Evolutionary conservation across 148 eudicot genomes (phyloP), one percentile per base, ranked within the genome.

Genomic region (Polygonum maritimum): DNA sequence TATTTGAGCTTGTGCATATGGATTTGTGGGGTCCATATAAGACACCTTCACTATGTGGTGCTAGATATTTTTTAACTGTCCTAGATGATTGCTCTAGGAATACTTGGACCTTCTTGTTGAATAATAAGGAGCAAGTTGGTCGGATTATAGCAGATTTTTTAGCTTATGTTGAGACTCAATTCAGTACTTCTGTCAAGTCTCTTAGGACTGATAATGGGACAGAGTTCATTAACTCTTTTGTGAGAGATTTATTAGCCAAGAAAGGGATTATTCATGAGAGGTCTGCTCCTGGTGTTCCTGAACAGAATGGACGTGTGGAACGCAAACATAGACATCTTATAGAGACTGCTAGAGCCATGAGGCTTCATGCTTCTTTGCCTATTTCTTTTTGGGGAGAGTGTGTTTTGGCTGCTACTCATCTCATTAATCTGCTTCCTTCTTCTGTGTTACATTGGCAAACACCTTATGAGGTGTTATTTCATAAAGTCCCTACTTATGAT

Each of bases 321-420:
- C 51, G 75, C 10, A 77, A 70, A 0, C 79, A 77, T 70, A 21
- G 52, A 0, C 69, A 71, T 13, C 5, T 77, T 4, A 2, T 71
- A 1, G 79, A 77, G 21, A 49, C 51, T 11, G 40, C 74, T 18
- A 7, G 69, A 18, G 65, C 75, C 4, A 16, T 77, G 1, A 38
- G 38, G 2, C 2, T 70, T 0, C 67, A 70, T 69, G 75, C 31
- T 2, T 0, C 4, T 22, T 39, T 77, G 0, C 26, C 60, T 16
- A 3, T 9, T 2, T 3, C 11, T 0, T 48, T 48, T 48, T 48
- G 52, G 52, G 52, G 52, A 48, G 52, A 48, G 0, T 54, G 60
- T 4, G 1, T 54, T 3, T 5, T 54, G 0, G 7, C 8, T 16
- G 7, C 21, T 2, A 54, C 60, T 13, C 22, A 54, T n/a, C 18